phyloP scores from a whole-genome alignment of 441 rosid species.

The Metrosideros polymorpha region DNA sequence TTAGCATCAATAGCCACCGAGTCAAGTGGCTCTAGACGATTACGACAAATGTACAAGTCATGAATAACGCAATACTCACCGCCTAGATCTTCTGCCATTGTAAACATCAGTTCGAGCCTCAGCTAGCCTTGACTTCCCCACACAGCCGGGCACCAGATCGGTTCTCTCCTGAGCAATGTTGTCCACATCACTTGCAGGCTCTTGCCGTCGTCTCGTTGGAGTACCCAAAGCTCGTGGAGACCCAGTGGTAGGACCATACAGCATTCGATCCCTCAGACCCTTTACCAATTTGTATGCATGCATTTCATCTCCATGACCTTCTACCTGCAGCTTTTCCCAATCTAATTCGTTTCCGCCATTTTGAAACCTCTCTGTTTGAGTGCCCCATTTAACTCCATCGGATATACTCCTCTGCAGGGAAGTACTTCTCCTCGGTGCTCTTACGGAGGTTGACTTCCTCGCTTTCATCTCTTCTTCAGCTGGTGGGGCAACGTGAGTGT shows the following conservation, averaged over 20 bases:
- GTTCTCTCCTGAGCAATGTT: constrained; percentile 43
- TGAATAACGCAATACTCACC: constrained; percentile 23
- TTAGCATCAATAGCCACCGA: neutral
- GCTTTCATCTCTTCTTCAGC: constrained; percentile 46
- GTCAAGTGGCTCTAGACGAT: neutral
- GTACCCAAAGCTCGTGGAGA: constrained; percentile 43
- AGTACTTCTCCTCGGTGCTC: constrained; percentile 40
- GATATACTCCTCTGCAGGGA: constrained; percentile 74
- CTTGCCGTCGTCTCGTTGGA: constrained; percentile 29
- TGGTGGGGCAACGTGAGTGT: constrained; percentile 24
- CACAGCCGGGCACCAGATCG: constrained; percentile 38
- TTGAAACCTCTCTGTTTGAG: constrained; percentile 42
- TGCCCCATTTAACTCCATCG: constrained; percentile 73
- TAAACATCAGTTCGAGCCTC: constrained; percentile 43
- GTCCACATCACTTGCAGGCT: constrained; percentile 19
- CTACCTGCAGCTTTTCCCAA: constrained; percentile 42
- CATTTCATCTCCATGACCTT: constrained; percentile 48
- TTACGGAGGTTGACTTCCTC: constrained; percentile 58
- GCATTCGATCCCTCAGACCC: constrained; percentile 56
- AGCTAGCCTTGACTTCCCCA: constrained; percentile 52
- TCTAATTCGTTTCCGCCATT: constrained; percentile 38
- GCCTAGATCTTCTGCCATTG: constrained; percentile 51
- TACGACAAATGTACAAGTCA: neutral
- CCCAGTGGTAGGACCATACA: constrained; percentile 42
- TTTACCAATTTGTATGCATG: constrained; percentile 48